Conservation (phyloP, 768 basidiomycete genomes). For the Termitomyces sp. region DNA sequence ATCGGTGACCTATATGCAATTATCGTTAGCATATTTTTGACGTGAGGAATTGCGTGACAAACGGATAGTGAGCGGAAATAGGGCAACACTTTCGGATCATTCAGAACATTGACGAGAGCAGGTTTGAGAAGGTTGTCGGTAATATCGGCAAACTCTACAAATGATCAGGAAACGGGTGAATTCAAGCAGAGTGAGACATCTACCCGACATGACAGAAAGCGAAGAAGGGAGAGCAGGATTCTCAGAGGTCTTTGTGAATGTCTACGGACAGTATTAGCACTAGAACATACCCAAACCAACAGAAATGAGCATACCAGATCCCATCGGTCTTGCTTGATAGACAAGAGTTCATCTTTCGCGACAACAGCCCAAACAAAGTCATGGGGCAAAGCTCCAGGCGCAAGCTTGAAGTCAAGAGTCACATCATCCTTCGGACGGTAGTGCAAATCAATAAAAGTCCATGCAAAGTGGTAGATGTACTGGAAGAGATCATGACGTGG, state of each 20-base stretch:
- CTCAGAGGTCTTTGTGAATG: constrained; percentile 77
- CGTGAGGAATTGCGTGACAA: constrained; percentile 3
- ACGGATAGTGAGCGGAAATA: constrained; percentile 88
- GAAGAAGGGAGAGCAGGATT: constrained; percentile 51
- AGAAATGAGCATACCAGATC: constrained; percentile 65
- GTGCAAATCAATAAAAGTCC: constrained; percentile 70
- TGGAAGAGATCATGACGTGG: constrained; percentile 85
- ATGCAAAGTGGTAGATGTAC: constrained; percentile 50
- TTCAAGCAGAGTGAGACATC: background rate
- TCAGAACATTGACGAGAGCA: constrained; percentile 49
- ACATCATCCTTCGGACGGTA: constrained; percentile 66
- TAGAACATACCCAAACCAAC: background rate
- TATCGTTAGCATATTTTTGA: constrained; percentile 2
- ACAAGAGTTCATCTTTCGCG: constrained; percentile 69
- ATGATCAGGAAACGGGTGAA: constrained; percentile 1
- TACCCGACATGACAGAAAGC: constrained; percentile 75
- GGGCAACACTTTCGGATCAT: constrained; percentile 56
- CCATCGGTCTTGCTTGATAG: constrained; percentile 71
- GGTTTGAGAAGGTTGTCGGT: constrained; percentile 73
- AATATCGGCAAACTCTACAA: constrained; percentile 75
- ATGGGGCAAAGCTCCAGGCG: constrained; percentile 37
- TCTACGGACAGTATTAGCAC: constrained; percentile 35
- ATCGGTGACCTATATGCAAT: constrained; percentile 61
- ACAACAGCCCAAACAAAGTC: constrained; percentile 85
- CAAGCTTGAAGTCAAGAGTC: constrained; percentile 75